Conservation (phyloP, 2,329 filamentous ascomycete genomes). For the Fusarium devonianum region DNA sequence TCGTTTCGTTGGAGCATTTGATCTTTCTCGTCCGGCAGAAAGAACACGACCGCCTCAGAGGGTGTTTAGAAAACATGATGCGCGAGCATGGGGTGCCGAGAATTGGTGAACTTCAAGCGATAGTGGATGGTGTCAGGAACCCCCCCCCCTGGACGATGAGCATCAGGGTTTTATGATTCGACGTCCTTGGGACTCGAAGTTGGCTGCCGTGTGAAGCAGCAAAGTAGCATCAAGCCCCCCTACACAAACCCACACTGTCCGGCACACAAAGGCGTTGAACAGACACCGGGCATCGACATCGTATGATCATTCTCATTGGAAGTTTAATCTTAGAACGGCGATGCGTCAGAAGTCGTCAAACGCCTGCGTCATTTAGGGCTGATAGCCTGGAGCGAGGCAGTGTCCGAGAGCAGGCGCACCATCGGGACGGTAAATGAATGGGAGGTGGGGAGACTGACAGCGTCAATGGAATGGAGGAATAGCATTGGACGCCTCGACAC, state of each 20-base stretch:
- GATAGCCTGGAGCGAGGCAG: conserved; percentile 30
- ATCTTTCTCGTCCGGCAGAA: conserved; percentile 51
- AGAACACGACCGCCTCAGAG: conserved; percentile 46
- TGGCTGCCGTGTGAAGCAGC: too few species aligned
- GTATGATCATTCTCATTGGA: conserved; percentile 17
- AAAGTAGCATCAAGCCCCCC: conserved; percentile 22
- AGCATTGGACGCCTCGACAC: conserved; percentile 12
- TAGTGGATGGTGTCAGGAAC: not conserved
- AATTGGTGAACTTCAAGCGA: conserved; percentile 1
- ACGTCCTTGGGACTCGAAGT: too few species aligned
- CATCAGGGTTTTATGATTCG: conserved; percentile 2
- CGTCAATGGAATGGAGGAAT: not conserved
- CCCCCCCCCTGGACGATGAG: not conserved
- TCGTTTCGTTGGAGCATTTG: conserved; percentile 49
- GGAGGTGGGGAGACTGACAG: conserved; percentile 9
- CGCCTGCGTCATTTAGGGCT: conserved; percentile 35
- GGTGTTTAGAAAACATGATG: conserved; percentile 45
- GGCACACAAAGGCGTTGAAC: conserved; percentile 10
- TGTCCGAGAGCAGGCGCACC: conserved; percentile 25
- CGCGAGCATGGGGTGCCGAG: conserved; percentile 15
- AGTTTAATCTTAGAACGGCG: conserved; percentile 32
- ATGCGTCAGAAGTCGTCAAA: conserved; percentile 11
- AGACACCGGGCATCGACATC: conserved; percentile 1
- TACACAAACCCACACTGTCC: conserved; percentile 35
- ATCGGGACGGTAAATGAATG: conserved; percentile 29